A percentile compares a stretch with the other conserved stretches of the same genome.
Evolutionary conservation across 345 rosid species (phyloP).

Genomic region (Salix koriyanagi): DNA sequence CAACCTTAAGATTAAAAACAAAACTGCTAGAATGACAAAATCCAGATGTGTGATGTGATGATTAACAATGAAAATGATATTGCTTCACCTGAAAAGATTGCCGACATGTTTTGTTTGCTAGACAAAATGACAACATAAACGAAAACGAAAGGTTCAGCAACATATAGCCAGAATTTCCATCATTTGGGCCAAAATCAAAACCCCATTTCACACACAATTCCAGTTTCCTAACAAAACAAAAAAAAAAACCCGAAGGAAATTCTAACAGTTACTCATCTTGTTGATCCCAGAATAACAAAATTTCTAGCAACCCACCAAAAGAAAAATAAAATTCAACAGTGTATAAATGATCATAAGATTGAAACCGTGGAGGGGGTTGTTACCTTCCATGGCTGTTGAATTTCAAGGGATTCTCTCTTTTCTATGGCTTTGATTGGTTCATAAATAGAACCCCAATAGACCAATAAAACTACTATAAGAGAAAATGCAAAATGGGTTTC

Average conservation of each 20-base stretch:
- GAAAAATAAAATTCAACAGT: background rate
- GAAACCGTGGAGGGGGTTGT: background rate
- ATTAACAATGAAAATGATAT: background rate
- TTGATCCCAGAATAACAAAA: background rate
- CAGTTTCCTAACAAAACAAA: background rate
- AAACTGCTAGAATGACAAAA: background rate
- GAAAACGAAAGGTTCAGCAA: no score
- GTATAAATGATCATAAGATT: constrained; percentile 11
- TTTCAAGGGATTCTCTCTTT: constrained; percentile 1
- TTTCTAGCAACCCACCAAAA: background rate
- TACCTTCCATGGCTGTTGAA: constrained; percentile 36
- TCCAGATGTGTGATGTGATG: background rate
- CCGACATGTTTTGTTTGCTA: background rate
- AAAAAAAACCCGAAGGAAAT: background rate
- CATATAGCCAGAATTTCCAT: background rate
- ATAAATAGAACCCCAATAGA: constrained; percentile 19
- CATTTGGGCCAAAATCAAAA: background rate
- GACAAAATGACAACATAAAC: background rate
- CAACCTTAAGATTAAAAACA: background rate
- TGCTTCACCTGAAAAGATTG: background rate
- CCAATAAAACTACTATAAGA: background rate
- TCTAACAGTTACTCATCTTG: background rate
- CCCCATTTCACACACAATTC: background rate
- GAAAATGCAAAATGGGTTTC: constrained; percentile 16
- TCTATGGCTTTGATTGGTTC: constrained; percentile 15